Evolutionary conservation across 1,284 basidiomycete species (phyloP).

Genomic region (Tylopilus sp.): DNA sequence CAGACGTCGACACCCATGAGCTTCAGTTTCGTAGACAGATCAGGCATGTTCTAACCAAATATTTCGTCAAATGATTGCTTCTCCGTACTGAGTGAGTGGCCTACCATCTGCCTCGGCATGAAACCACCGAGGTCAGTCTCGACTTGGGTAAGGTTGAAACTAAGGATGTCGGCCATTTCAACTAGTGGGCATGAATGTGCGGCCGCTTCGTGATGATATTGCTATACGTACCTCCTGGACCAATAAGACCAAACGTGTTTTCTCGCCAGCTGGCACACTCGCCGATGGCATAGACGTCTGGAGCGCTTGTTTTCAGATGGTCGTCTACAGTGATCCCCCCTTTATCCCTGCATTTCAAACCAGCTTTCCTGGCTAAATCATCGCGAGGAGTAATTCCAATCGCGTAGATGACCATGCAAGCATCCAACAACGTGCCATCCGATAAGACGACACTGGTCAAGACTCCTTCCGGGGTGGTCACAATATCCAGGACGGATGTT

Average conservation of each 20-base stretch:
- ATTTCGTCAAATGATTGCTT: slow-evolving; percentile 28
- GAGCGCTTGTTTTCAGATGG: slow-evolving; percentile 51
- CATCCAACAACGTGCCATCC: slow-evolving; percentile 42
- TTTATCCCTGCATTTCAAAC: slow-evolving; percentile 45
- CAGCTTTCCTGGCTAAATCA: slow-evolving; percentile 54
- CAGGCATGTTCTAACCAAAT: slow-evolving; percentile 44
- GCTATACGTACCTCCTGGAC: slow-evolving; percentile 46
- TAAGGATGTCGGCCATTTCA: slow-evolving; percentile 74
- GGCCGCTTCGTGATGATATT: no score
- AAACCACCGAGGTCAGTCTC: slow-evolving; percentile 42
- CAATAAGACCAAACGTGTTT: slow-evolving; percentile 69
- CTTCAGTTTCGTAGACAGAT: slow-evolving; percentile 63
- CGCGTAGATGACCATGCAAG: slow-evolving; percentile 59
- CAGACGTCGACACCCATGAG: slow-evolving; percentile 71
- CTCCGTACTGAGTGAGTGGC: slow-evolving; percentile 31
- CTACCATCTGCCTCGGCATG: slow-evolving; percentile 49
- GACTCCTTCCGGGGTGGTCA: slow-evolving; percentile 36
- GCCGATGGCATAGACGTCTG: slow-evolving; percentile 69
- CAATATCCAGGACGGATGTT: slow-evolving; percentile 45
- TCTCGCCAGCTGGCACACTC: slow-evolving; percentile 72
- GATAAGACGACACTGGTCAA: slow-evolving; percentile 50
- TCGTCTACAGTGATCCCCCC: slow-evolving; percentile 64
- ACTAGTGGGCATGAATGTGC: slow-evolving; percentile 30
- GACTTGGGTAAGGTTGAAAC: slow-evolving; percentile 67
- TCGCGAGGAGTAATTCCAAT: slow-evolving; percentile 71